These are phyloP conservation scores for Globisporangium paroecandrum DNA, from an alignment of 352 stramenopile genomes.

Conservation along the genomic window DNA sequence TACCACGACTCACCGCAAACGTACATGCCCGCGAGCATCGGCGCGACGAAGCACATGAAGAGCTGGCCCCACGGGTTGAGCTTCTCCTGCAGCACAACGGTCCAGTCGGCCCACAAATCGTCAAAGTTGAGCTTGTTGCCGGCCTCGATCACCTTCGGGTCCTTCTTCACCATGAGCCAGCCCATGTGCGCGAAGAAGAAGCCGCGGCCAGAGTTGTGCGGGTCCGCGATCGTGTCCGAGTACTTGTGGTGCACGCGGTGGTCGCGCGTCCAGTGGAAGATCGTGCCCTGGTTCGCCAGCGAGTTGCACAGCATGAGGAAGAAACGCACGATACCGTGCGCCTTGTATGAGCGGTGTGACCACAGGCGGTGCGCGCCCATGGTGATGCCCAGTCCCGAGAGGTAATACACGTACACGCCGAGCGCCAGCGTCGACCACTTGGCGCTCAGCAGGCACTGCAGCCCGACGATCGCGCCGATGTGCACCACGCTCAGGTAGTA, in stretches of 20 bases:
- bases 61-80: slow-evolving; percentile 97
- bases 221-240: slow-evolving; percentile 92
- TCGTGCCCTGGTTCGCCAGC: slow-evolving; percentile 97
- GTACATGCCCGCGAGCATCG: slow-evolving; percentile 86
- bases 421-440: slow-evolving; percentile 88
- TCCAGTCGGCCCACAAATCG: slow-evolving; percentile 95
- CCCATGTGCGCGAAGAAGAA: slow-evolving; percentile 99
- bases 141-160: slow-evolving; percentile 88
- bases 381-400: slow-evolving; percentile 96
- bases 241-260: slow-evolving; percentile 99
- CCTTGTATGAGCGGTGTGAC: slow-evolving; percentile 96
- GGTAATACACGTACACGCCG: slow-evolving; percentile 61
- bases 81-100: slow-evolving; percentile 95
- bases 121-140: slow-evolving; percentile 95
- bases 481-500: slow-evolving; percentile 96
- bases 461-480: slow-evolving; percentile 82
- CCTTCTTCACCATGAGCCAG: slow-evolving; percentile 98
- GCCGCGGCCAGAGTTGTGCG: slow-evolving; percentile 95
- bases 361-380: slow-evolving; percentile 97
- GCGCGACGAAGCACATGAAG: slow-evolving; percentile 97
- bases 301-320: slow-evolving; percentile 98
- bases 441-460: slow-evolving; percentile 75
- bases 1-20: slow-evolving; percentile 92
- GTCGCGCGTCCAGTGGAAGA: slow-evolving; percentile 98
- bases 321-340: slow-evolving; percentile 86